Evolutionary conservation across 768 basidiomycete genomes (phyloP), one percentile per base, ranked within the genome.

Genomic region (Trametes maxima): DNA sequence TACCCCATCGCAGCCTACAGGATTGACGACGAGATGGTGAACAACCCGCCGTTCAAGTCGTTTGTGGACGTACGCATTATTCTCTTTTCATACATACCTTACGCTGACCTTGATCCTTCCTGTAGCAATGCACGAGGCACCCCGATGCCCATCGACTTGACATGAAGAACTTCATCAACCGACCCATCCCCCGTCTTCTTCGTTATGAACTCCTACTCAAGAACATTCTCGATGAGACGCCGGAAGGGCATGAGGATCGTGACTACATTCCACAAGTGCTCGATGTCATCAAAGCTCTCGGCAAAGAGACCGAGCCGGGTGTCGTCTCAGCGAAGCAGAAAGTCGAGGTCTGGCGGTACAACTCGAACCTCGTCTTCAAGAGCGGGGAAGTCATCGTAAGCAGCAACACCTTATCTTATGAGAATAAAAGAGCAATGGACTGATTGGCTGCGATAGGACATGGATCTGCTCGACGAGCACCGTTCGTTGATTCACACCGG

Each of bases 121-220:
- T 19, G 3, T 28, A 82, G 80, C 74, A 78, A 75, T 82, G 78
- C 53, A 74, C 75, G 12, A 85, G 88, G 35, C 87, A 92, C 66
- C 84, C 88, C 0, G 89, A 90, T 59, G 85, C 94, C 0, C 87
- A 90, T 68, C 85, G 89, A 51, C 80, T 93, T 19, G 94, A 95
- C 70, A 90, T 99, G 85, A 94, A 95, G 72, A 89, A 82, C 67
- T 99, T 98, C 76, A 90, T 95, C 69, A 88, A 92, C 67, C 87
- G 94, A 39, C 94, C 95, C 1, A 95, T 96, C 65, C 92, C 93
- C 60, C 87, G 96, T 45, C 76, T 96, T 37, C 78, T 95, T 43
- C 90, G 95, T 49, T 98, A 98, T 71, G 88, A 92, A 64, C 80
- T 98, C 1, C 79, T 98, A 17, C 76, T 98, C 62, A 89, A 89